Percentiles rank a stretch among this genome's conserved stretches.
These are phyloP conservation scores for Suillus paluster DNA, from an alignment of 768 basidiomycete genomes.

Conservation along the genomic window DNA sequence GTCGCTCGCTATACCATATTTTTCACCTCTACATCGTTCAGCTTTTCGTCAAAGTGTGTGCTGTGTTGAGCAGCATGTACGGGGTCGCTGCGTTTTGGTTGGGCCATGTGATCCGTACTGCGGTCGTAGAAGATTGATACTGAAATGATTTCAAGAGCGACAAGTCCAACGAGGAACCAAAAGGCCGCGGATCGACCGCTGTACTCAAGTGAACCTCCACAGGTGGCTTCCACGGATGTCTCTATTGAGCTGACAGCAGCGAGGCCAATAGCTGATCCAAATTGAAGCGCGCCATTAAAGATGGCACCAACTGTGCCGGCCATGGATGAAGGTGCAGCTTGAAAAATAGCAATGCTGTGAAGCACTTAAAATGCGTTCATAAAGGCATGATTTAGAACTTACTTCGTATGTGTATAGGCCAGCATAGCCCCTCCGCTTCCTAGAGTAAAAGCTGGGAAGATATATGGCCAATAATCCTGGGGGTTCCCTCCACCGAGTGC, in stretches of 20 bases:
- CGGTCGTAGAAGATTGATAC: slow-evolving; percentile 40
- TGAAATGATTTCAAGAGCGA: slow-evolving; percentile 34
- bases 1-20: no score
- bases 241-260: slow-evolving; percentile 54
- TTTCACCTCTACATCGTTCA: no score
- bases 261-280: slow-evolving; percentile 54
- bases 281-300: slow-evolving; percentile 56
- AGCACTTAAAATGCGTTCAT: slow-evolving; percentile 6
- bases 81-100: slow-evolving; percentile 1
- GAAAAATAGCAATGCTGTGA: slow-evolving; percentile 55
- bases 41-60: no score
- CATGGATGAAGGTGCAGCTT: slow-evolving; percentile 47
- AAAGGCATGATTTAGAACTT: slow-evolving; percentile 20
- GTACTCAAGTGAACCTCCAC: slow-evolving; percentile 37
- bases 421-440: slow-evolving; percentile 52
- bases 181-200: slow-evolving; percentile 47
- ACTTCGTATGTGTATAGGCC: slow-evolving; percentile 53
- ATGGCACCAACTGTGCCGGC: slow-evolving; percentile 59
- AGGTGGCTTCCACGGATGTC: slow-evolving; percentile 42
- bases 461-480: slow-evolving; percentile 48
- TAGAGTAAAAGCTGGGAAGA: slow-evolving; percentile 54
- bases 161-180: slow-evolving; percentile 47
- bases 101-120: slow-evolving; percentile 14
- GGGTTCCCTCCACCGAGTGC: slow-evolving; percentile 45
- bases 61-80: no score